Evolutionary conservation across 345 rosid genomes (phyloP), one percentile per base, ranked within the genome.

Genomic region (Viola odorata): DNA sequence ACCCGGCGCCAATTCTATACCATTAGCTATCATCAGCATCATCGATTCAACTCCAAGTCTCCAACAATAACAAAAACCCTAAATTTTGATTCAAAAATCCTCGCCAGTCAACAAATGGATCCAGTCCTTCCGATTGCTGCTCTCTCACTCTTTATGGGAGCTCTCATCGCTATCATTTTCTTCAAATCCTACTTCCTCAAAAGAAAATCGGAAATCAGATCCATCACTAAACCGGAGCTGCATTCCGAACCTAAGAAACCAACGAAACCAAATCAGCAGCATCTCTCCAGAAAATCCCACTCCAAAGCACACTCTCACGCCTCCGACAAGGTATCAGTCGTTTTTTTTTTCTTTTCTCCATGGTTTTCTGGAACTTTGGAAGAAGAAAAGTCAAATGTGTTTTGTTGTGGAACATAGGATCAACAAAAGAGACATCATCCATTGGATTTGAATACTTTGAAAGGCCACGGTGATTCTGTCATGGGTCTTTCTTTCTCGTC

Each of bases 391-490:
- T 38, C 4, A 3, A 9, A 3, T 5, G 12, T 53, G 49, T 37
- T 56, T n/a, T 3, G 8, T 55, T 61, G 14, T 58, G 69, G 41
- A 63, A 1, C 66, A 62, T 63, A 92, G 96, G 96, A 81, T 62
- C 95, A 84, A 74, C 78, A 37, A 76, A 90, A 76, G 79, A 72
- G 85, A 44, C 97, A 86, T 65, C 96, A 90, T 74, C 92, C 88
- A 15, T 74, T 95, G 78, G 97, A 86, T 82, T 76, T 91, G 73
- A 94, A 94, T 77, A 94, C 99, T 64, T 72, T 94, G 72, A 94
- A 91, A 85, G 99, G 99, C 61, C 97, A 94, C 50, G 85, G 82
- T 13, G 99, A 94, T 84, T 64, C 95, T 7, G 97, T 94, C 53
- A 75, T 84, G 1, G 95, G 84, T 3, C 75, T 95, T 13, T 88